Conservation (phyloP, 805 yeast species). For the Starmerella asiatica region DNA sequence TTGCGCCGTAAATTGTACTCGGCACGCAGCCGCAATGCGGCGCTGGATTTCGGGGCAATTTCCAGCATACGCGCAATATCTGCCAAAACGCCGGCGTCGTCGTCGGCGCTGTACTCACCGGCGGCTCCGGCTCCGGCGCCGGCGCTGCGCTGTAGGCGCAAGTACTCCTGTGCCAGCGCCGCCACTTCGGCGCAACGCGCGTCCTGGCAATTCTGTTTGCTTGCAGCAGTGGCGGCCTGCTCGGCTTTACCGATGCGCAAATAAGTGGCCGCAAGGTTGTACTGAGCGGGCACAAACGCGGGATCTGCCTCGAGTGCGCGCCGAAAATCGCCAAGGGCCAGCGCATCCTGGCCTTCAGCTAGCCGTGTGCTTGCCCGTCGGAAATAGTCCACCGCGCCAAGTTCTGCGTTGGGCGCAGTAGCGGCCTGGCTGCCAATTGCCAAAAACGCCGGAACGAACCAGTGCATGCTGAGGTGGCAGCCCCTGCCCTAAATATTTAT, state of each 20-base stretch:
- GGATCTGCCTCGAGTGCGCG: constrained; percentile 26
- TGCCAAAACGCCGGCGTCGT: constrained; percentile 7
- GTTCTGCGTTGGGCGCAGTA: background rate
- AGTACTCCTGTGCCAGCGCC: constrained; percentile 3
- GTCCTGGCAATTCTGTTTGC: constrained; percentile 5
- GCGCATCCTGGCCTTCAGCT: constrained; percentile 25
- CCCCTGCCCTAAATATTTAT: constrained; percentile 1
- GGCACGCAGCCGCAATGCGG: constrained; percentile 25
- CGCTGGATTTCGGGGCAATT: constrained; percentile 22
- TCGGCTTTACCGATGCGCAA: constrained; percentile 25
- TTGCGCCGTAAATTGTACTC: constrained; percentile 25
- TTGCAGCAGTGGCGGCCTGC: constrained; percentile 18
- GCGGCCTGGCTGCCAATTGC: background rate
- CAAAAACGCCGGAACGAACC: background rate
- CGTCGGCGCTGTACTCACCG: background rate
- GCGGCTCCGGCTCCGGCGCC: background rate
- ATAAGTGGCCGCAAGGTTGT: constrained; percentile 25
- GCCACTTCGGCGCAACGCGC: constrained; percentile 18
- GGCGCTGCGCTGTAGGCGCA: background rate
- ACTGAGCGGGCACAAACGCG: constrained; percentile 27
- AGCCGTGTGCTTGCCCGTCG: constrained; percentile 29
- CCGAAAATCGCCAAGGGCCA: constrained; percentile 29
- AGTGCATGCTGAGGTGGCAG: background rate
- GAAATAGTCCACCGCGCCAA: constrained; percentile 23
- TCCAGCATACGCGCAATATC: constrained; percentile 14